Percentiles rank a stretch among this genome's conserved stretches.
Conservation (phyloP, 73 alveolate genomes). For the Tetrahymena thermophila region DNA sequence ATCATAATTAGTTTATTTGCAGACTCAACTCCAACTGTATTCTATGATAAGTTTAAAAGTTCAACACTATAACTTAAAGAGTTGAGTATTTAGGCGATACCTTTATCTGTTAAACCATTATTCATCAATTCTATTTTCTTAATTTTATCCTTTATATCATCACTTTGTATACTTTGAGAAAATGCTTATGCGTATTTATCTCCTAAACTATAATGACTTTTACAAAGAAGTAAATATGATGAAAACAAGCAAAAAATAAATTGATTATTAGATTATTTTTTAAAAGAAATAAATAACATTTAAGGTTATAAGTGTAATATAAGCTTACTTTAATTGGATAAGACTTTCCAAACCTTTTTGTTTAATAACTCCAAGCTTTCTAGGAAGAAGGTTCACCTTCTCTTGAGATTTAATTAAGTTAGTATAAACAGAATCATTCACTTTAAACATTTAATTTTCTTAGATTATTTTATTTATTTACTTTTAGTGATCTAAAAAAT, state of each 20-base stretch:
- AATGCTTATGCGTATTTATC: background rate
- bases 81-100: background rate
- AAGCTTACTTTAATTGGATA: background rate
- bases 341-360: background rate
- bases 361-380: background rate
- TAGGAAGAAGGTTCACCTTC: background rate
- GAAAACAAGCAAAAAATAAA: too few species aligned
- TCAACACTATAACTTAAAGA: background rate
- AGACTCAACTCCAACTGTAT: background rate
- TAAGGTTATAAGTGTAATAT: background rate
- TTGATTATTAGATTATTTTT: too few species aligned
- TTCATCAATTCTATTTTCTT: background rate
- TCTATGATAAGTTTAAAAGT: background rate
- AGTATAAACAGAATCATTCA: background rate
- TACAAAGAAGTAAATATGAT: background rate
- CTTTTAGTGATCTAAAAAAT: background rate
- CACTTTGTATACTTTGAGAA: background rate
- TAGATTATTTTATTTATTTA: background rate
- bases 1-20: background rate
- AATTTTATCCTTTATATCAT: background rate
- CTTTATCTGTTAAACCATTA: background rate
- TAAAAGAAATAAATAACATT: too few species aligned
- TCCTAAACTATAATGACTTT: background rate
- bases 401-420: background rate
- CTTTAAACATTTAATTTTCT: background rate